These are phyloP conservation scores for Citrus unshiu DNA, from an alignment of 345 rosid species.

Conservation along the genomic window DNA sequence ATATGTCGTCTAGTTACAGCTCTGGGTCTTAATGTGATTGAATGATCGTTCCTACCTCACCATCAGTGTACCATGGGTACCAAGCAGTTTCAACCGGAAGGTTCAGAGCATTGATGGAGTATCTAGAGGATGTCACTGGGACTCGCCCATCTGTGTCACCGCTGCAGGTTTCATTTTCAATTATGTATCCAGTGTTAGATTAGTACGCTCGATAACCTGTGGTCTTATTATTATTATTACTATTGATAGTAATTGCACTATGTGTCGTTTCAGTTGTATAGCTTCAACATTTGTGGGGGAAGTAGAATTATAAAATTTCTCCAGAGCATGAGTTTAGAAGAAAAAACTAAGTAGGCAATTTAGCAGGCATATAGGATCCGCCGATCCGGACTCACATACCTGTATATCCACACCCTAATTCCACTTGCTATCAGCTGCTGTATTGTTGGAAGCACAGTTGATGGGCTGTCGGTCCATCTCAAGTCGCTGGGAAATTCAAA, in stretches of 20 bases:
- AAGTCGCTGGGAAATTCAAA: slow-evolving; percentile 8
- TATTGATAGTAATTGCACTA: no score
- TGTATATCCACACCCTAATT: slow-evolving; percentile 42
- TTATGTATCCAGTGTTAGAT: neutral
- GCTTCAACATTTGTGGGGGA: neutral
- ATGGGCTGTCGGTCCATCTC: slow-evolving; percentile 28
- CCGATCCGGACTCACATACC: slow-evolving; percentile 12
- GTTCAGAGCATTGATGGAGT: slow-evolving; percentile 30
- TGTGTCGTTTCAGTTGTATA: neutral
- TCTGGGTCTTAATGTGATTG: neutral
- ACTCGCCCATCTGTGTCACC: slow-evolving; percentile 42
- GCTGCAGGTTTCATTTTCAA: slow-evolving; percentile 26
- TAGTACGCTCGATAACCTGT: neutral
- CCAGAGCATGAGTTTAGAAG: neutral
- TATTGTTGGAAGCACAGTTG: slow-evolving; percentile 36
- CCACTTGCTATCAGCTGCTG: slow-evolving; percentile 30
- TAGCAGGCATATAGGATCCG: neutral
- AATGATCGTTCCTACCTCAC: slow-evolving; percentile 32
- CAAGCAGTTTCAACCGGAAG: slow-evolving; percentile 30
- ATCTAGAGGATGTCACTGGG: slow-evolving; percentile 42
- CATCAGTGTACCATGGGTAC: slow-evolving; percentile 37
- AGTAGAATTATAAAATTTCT: neutral
- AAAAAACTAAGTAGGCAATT: no score
- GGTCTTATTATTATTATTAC: no score
- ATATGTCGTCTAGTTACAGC: neutral